Evolutionary conservation across 2,329 filamentous ascomycete species (phyloP), one percentile per base, ranked within the genome.

Genomic region (Trichoderma sp.): DNA sequence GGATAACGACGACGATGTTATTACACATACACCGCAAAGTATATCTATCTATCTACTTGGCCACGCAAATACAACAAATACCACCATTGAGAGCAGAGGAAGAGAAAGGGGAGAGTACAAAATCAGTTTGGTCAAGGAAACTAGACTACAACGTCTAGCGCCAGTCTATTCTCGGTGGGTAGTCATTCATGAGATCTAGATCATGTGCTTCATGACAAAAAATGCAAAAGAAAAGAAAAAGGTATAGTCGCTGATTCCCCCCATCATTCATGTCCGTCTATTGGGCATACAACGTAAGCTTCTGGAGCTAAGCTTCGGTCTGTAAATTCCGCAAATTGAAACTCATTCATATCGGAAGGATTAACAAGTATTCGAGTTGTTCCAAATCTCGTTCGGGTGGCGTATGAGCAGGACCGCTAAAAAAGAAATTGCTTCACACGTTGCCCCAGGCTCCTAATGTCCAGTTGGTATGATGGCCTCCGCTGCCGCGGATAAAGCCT

Each of bases 391-490:
- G 7, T 25, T 8, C 12, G 29, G 9, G n/a, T 19, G 25, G 27
- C 10, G 27, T 15, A 27, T 13, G 29, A 32, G 9, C 42, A 48
- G 6, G 5, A 7, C 53, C 10, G 12, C 2, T 22, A 5, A 19
- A 19, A 3, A 27, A 9, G 12, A n/a, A 42, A 34, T 4, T 12
- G 2, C 1, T 57, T 72, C 77, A 85, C 39, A 81, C 69, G 81
- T 85, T 74, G 5, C 86, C 88, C 88, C 88, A 90, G 10, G 84
- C 75, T 0, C 88, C 88, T 61, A 90, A 74, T 4, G 88, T 90
- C 87, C 87, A 90, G 69, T 80, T 86, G 13, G 80, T 74, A 68
- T 83, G 81, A 65, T 80, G 76, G 3, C 77, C 76, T 66, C 77
- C 78, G 29, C 74, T 73, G 12, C 76, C 74, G 42, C 79, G 73